A percentile compares a stretch with the other conserved stretches of the same genome.
Conservation (phyloP, 306 rosid species). For the Malus fusca region DNA sequence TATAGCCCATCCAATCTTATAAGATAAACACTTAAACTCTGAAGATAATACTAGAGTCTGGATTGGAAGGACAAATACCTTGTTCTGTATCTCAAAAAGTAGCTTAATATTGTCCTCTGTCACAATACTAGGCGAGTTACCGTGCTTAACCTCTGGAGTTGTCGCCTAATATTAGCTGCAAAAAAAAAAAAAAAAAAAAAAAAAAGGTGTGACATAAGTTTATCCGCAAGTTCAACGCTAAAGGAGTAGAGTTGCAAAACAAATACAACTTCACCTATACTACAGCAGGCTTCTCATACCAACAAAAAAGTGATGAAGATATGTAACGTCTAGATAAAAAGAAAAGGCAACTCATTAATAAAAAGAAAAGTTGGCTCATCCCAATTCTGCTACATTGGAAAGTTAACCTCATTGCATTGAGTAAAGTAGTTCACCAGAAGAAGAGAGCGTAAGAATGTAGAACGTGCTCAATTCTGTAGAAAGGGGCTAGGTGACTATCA, state of each 20-base stretch:
- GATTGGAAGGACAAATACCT: constrained; percentile 37
- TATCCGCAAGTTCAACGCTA: not conserved
- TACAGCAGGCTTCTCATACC: not conserved
- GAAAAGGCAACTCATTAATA: not conserved
- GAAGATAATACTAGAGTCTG: constrained; percentile 11
- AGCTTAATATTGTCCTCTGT: constrained; percentile 75
- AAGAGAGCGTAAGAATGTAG: constrained; percentile 2
- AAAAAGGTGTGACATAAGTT: constrained; percentile 1
- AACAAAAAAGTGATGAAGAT: not conserved
- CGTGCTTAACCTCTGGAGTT: constrained; percentile 47
- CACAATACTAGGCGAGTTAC: constrained; percentile 66
- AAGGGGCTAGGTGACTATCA: constrained; percentile 86
- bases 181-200: constrained; percentile 6
- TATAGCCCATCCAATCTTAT: not conserved
- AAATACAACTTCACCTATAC: not conserved
- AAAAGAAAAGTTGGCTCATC: not conserved
- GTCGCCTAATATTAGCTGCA: constrained; percentile 81
- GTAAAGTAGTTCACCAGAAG: not conserved
- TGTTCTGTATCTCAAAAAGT: constrained; percentile 84
- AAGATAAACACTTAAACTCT: not conserved
- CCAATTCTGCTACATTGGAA: not conserved
- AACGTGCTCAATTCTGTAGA: constrained; percentile 99
- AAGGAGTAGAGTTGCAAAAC: not conserved
- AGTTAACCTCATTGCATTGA: not conserved
- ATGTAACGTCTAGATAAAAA: not conserved